These are phyloP conservation scores for Microsporum canis DNA, from an alignment of 2,329 filamentous ascomycete species.

Conservation along the genomic window DNA sequence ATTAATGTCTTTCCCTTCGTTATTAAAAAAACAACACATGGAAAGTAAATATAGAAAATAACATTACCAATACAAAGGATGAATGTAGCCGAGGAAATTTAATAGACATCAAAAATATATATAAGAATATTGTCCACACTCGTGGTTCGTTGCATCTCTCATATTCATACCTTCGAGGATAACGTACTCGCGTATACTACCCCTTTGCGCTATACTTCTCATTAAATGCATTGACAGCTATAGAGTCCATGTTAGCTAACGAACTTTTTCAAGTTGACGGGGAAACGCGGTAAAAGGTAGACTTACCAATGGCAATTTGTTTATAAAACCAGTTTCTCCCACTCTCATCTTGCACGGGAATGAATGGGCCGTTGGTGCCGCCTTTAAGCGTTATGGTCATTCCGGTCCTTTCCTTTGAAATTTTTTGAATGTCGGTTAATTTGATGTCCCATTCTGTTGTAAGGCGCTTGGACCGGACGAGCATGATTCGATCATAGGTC, in stretches of 20 bases:
- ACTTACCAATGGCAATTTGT: conserved; percentile 50
- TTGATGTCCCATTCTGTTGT: conserved; percentile 92
- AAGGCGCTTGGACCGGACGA: conserved; percentile 76
- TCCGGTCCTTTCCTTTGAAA: conserved; percentile 90
- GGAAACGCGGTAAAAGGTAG: background rate
- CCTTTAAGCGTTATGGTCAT: conserved; percentile 81
- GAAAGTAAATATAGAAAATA: background rate
- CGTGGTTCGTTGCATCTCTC: background rate
- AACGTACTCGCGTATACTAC: conserved; percentile 16
- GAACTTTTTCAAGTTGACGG: background rate
- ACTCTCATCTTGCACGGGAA: conserved; percentile 84
- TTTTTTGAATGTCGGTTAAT: conserved; percentile 91
- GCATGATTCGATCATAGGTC: conserved; percentile 75
- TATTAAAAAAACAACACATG: background rate
- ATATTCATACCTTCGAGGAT: background rate
- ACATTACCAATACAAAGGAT: background rate
- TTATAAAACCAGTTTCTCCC: conserved; percentile 55
- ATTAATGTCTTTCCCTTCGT: background rate
- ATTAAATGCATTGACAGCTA: conserved; percentile 55
- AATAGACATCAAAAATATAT: background rate
- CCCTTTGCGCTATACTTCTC: conserved; percentile 55
- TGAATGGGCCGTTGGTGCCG: conserved; percentile 85
- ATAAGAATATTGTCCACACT: background rate
- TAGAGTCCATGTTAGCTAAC: background rate
- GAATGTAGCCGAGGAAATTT: background rate